A percentile compares a stretch with the other conserved stretches of the same genome.
Conservation (phyloP, 257 asterid genomes). For the Oldenlandia corymbosa region DNA sequence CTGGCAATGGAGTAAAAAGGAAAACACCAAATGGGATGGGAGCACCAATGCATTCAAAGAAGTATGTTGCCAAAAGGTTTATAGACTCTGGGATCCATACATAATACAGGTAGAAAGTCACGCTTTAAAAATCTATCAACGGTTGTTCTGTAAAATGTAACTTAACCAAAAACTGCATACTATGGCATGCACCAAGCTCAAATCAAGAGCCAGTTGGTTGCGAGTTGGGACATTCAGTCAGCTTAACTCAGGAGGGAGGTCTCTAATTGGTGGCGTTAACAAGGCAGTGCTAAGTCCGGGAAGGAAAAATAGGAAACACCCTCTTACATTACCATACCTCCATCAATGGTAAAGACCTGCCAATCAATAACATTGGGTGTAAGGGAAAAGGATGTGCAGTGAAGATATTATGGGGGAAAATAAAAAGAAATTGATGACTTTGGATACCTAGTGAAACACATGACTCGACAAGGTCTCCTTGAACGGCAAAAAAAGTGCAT, state of each 20-base stretch:
- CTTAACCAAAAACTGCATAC: constrained; percentile 13
- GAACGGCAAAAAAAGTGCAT: not conserved
- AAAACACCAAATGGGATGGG: too few species aligned
- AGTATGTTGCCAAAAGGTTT: too few species aligned
- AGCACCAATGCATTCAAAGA: too few species aligned
- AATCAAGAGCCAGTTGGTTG: not conserved
- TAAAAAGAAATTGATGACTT: not conserved
- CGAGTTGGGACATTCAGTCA: constrained; percentile 5
- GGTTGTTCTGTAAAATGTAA: not conserved
- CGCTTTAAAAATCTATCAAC: not conserved
- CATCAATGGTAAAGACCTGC: constrained; percentile 84
- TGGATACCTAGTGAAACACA: not conserved
- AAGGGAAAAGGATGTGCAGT: not conserved
- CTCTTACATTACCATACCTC: constrained; percentile 91
- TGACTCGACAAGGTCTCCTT: not conserved
- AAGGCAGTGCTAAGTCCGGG: not conserved
- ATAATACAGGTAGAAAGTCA: constrained; percentile 3
- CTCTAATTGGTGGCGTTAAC: not conserved
- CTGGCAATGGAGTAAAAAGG: too few species aligned
- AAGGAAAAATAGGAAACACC: not conserved
- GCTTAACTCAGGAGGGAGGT: constrained; percentile 6
- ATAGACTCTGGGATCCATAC: not conserved
- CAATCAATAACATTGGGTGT: not conserved
- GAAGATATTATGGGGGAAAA: not conserved
- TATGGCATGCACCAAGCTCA: not conserved